phyloP scores from a whole-genome alignment of 805 yeast species.

The Hanseniaspora occidentalis region DNA sequence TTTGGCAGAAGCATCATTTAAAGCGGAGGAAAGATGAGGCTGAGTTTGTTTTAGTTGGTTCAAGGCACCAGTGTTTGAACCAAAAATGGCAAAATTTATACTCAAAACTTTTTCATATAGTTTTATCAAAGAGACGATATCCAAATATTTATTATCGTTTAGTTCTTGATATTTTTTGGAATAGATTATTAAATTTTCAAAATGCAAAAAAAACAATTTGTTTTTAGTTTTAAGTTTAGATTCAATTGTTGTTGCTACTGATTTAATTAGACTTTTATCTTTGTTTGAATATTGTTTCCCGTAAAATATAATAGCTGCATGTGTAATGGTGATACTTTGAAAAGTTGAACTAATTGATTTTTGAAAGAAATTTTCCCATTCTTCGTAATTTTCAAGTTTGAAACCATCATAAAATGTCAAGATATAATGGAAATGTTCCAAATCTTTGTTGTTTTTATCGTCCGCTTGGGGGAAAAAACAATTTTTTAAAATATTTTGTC shows the following conservation, averaged over 20 bases:
- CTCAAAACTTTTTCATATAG: constrained; percentile 7
- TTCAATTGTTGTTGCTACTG: constrained; percentile 8
- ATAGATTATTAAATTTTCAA: constrained; percentile 32
- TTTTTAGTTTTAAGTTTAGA: not conserved
- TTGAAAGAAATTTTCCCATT: constrained; percentile 19
- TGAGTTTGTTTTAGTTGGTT: not conserved
- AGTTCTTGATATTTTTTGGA: constrained; percentile 26
- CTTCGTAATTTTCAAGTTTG: constrained; percentile 8
- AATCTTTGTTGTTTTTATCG: constrained; percentile 18
- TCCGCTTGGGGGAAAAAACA: constrained; percentile 35
- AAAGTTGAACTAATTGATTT: constrained; percentile 32
- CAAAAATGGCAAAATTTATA: not conserved
- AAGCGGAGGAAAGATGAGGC: not conserved
- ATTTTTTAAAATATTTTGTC: constrained; percentile 12
- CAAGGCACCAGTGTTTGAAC: not conserved
- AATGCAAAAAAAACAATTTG: constrained; percentile 19
- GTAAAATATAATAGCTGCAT: constrained; percentile 26
- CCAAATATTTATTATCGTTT: constrained; percentile 24
- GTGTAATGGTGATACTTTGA: constrained; percentile 28
- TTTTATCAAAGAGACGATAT: constrained; percentile 25
- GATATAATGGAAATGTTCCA: constrained; percentile 22
- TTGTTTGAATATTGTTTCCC: constrained; percentile 12
- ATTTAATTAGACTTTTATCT: constrained; percentile 12
- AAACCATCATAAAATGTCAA: constrained; percentile 16
- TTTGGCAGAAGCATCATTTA: constrained; percentile 2